Conservation (phyloP, 2,329 filamentous ascomycete species). For the Clarireedia paspali region DNA sequence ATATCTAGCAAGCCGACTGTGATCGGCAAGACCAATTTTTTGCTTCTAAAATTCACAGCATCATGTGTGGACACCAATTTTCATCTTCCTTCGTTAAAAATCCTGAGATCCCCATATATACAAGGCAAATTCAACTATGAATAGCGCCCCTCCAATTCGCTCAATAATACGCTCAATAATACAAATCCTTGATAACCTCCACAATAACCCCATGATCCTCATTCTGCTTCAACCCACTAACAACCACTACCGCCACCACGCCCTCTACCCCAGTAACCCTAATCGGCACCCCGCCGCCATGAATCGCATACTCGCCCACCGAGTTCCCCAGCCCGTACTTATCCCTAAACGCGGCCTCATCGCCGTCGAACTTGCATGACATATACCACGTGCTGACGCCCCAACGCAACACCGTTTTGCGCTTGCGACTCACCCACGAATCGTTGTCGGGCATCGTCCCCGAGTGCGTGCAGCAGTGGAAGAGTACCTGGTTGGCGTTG, state of each 20-base stretch:
- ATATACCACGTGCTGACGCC: conserved; percentile 65
- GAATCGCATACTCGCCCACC: conserved; percentile 61
- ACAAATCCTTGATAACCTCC: conserved; percentile 36
- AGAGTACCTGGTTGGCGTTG: conserved; percentile 53
- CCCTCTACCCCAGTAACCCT: conserved; percentile 68
- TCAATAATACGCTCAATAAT: conserved; percentile 9
- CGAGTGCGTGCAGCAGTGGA: conserved; percentile 59
- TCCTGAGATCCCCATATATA: too few species aligned
- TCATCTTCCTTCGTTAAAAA: too few species aligned
- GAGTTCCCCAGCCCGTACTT: conserved; percentile 56
- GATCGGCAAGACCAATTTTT: too few species aligned
- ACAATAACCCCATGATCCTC: conserved; percentile 72
- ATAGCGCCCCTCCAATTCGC: too few species aligned
- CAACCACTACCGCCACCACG: conserved; percentile 65
- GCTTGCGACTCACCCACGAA: conserved; percentile 62
- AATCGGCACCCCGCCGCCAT: conserved; percentile 70
- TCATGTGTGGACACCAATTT: too few species aligned
- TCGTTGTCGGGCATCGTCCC: conserved; percentile 67
- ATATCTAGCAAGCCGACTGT: too few species aligned
- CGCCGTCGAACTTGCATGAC: conserved; percentile 56
- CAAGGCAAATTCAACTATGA: too few species aligned
- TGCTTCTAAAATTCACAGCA: too few species aligned
- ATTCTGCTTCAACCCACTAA: conserved; percentile 68
- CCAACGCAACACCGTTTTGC: conserved; percentile 63
- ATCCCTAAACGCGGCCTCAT: conserved; percentile 56